Evolutionary conservation across 1,284 basidiomycete genomes (phyloP), one percentile per base, ranked within the genome.

Genomic region (Trichosporon sp.): DNA sequence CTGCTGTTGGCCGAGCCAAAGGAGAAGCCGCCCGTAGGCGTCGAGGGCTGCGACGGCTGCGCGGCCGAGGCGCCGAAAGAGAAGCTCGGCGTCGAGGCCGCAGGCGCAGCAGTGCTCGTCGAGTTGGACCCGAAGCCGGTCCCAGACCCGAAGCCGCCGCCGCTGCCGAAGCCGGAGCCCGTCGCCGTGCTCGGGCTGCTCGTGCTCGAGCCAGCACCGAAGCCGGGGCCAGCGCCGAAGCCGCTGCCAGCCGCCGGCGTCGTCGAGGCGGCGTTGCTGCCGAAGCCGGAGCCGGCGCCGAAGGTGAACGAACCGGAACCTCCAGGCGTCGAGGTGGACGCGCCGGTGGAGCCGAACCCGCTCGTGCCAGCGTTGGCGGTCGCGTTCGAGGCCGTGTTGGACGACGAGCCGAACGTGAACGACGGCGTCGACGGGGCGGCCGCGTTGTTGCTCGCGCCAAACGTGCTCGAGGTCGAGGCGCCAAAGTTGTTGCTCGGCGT

Each of bases 211-310:
- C 53, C 53, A 9, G 44, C 44, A 9, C 56, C 56, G 29, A 60
- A 60, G 27, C 56, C 56, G 15, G 56, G 29, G 7, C 56, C 56
- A 5, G 29, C n/a, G 62, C 68, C 68, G 42, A 65, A 70, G 31
- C 71, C 53, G 23, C 64, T n/a, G 11, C 53, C 69, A n/a, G 53
- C 13, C 6, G 69, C 47, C 3, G 66, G 51, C 6, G 65, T n/a
- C 42, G 73, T 44, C 13, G 73, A 53, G 25, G 60, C 62, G 18
- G 64, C 34, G 13, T 71, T 60, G 56, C 27, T n/a, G 29, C 64
- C 32, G 29, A 65, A 65, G 31, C 64, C 64, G 4, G 62, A 63
- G 62, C 62, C 62, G n/a, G 64, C 15, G 42, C 64, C 64, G 13
- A 51, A 64, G 31, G 56, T 60, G 56, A 60, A 60, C 56, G 56